phyloP scores from a whole-genome alignment of 2,329 filamentous ascomycete genomes.

The Aurifilum marmelostoma region DNA sequence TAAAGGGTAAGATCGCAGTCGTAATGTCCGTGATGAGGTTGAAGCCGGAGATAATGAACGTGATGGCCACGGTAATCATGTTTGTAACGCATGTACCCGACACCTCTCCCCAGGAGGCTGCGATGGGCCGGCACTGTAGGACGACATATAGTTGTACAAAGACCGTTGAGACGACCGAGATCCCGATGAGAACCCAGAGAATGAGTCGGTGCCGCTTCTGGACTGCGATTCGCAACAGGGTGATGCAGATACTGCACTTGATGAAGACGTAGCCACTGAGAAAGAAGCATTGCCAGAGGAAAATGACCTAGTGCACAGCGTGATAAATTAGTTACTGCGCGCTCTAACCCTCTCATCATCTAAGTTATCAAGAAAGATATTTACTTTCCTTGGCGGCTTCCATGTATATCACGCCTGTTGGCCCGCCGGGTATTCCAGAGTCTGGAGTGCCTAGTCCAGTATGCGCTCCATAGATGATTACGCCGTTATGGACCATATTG shows the following conservation, averaged over 20 bases:
- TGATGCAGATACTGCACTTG: slow-evolving; percentile 31
- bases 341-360: background rate
- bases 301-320: background rate
- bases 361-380: background rate
- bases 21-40: slow-evolving; percentile 22
- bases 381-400: background rate
- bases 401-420: background rate
- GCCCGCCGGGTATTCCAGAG: background rate
- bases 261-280: slow-evolving; percentile 29
- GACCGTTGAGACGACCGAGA: slow-evolving; percentile 21
- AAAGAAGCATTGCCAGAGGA: slow-evolving; percentile 31
- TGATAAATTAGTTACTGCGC: background rate
- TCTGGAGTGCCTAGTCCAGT: slow-evolving; percentile 29
- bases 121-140: slow-evolving; percentile 29
- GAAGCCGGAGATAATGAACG: slow-evolving; percentile 30
- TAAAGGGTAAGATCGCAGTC: slow-evolving; percentile 14
- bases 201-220: slow-evolving; percentile 19
- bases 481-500: slow-evolving; percentile 30
- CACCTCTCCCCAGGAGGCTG: slow-evolving; percentile 26
- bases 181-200: slow-evolving; percentile 26
- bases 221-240: slow-evolving; percentile 28
- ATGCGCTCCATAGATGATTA: slow-evolving; percentile 33
- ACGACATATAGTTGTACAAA: slow-evolving; percentile 25
- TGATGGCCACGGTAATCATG: slow-evolving; percentile 24
- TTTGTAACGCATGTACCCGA: slow-evolving; percentile 17